phyloP scores from a whole-genome alignment of 2,329 filamentous ascomycete species.

The Cladosporium sphaerospermum region DNA sequence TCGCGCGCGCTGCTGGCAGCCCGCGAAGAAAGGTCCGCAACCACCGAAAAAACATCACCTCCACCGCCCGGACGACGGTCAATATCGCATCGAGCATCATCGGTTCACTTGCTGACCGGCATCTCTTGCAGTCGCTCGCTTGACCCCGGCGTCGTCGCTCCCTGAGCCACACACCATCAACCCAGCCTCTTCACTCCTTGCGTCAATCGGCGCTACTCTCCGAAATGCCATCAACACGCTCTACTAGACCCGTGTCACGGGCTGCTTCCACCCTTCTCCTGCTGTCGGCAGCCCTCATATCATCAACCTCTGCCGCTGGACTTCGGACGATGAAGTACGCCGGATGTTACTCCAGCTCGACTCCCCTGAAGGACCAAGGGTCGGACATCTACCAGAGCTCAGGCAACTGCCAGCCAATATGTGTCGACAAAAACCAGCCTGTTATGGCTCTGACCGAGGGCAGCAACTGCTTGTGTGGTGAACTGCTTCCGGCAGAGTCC shows the following conservation, averaged over 20 bases:
- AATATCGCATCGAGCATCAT: neutral
- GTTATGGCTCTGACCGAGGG: constrained; percentile 60
- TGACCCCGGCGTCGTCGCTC: neutral
- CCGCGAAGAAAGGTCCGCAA: constrained; percentile 13
- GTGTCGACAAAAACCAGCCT: constrained; percentile 40
- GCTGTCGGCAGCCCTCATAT: constrained; percentile 11
- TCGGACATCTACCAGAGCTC: constrained; percentile 47
- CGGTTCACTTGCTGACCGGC: constrained; percentile 5
- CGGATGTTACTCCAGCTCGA: constrained; percentile 48
- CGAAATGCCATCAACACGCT: constrained; percentile 19
- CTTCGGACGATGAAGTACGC: constrained; percentile 23
- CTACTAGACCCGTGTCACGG: constrained; percentile 13
- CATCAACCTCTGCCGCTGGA: constrained; percentile 5
- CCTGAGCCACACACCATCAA: constrained; percentile 1
- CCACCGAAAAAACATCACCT: neutral
- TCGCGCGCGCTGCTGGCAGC: constrained; percentile 16
- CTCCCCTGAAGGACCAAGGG: constrained; percentile 44
- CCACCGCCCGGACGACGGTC: neutral
- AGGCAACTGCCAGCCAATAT: constrained; percentile 51
- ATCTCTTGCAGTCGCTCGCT: constrained; percentile 4
- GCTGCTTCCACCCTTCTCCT: constrained; percentile 12
- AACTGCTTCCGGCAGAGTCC: constrained; percentile 55
- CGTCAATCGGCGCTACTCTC: constrained; percentile 14
- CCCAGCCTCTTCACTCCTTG: constrained; percentile 13
- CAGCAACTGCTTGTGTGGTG: constrained; percentile 67